Conservation (phyloP, 192 early-diverging fungal genomes). For the Diversispora epigaea region DNA sequence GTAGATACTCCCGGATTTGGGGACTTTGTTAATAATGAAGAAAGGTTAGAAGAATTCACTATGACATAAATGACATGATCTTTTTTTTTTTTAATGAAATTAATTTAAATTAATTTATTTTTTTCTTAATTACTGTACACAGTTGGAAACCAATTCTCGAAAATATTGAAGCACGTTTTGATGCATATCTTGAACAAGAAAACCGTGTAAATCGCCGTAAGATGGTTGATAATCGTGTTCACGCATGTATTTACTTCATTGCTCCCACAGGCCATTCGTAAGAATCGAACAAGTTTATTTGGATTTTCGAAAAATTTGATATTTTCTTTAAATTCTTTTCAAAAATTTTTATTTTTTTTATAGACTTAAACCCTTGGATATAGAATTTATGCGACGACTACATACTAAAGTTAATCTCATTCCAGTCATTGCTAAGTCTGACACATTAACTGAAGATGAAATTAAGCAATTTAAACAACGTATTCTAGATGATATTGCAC, state of each 20-base stretch:
- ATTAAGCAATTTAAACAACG: conserved; percentile 81
- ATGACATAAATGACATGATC: not conserved
- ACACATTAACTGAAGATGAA: conserved; percentile 85
- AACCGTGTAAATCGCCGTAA: conserved; percentile 83
- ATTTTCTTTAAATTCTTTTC: conserved; percentile 6
- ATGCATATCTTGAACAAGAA: conserved; percentile 91
- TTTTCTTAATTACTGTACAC: conserved; percentile 7
- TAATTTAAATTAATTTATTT: too few species aligned
- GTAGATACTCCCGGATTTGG: conserved; percentile 98
- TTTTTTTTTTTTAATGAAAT: not conserved
- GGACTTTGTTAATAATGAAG: conserved; percentile 98
- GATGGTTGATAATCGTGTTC: conserved; percentile 92
- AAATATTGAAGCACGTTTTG: conserved; percentile 94
- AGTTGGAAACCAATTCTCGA: conserved; percentile 97
- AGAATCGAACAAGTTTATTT: conserved; percentile 29
- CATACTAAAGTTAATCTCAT: conserved; percentile 87
- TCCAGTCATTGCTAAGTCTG: conserved; percentile 87
- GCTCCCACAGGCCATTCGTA: conserved; percentile 92
- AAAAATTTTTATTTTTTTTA: conserved; percentile 5
- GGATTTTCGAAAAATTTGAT: not conserved
- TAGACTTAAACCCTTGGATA: conserved; percentile 85
- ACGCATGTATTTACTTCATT: conserved; percentile 96
- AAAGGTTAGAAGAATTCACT: conserved; percentile 58
- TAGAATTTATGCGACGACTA: conserved; percentile 93
- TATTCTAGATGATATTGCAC: conserved; percentile 78